These are phyloP conservation scores for Kappamyces sp. DNA, from an alignment of 192 early-diverging fungal species.

Conservation along the genomic window DNA sequence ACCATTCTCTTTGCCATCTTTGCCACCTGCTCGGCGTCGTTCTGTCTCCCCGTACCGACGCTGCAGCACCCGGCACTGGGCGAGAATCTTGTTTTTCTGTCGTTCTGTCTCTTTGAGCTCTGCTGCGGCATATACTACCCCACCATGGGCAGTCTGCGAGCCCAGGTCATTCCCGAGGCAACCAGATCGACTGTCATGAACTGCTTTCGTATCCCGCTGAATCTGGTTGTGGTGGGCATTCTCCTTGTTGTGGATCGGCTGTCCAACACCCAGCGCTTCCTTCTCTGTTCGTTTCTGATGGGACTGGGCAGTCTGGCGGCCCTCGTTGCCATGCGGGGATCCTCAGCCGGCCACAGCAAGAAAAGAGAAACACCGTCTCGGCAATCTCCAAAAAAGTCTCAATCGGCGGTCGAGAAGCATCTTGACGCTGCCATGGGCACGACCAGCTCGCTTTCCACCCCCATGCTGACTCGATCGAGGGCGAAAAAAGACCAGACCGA, in stretches of 20 bases:
- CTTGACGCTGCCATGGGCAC: too few relatives aligned
- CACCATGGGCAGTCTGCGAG: constrained; percentile 30
- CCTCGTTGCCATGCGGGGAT: background rate
- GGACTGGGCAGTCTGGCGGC: background rate
- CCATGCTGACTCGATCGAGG: too few relatives aligned
- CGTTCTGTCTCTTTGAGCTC: constrained; percentile 42
- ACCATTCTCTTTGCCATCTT: constrained; percentile 15
- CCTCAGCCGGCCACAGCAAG: too few relatives aligned
- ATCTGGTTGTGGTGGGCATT: constrained; percentile 40
- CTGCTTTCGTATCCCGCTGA: constrained; percentile 46
- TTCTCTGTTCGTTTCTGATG: constrained; percentile 18
- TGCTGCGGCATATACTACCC: constrained; percentile 45
- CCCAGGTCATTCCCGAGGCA: constrained; percentile 35
- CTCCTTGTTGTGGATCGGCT: constrained; percentile 26
- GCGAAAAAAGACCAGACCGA: too few relatives aligned
- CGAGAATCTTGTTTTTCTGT: constrained; percentile 8
- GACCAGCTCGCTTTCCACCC: too few relatives aligned
- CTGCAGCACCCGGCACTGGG: too few relatives aligned
- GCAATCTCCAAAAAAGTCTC: too few relatives aligned
- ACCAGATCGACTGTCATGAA: constrained; percentile 43
- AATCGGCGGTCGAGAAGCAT: too few relatives aligned
- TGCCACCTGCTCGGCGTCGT: constrained; percentile 20
- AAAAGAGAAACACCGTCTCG: too few relatives aligned
- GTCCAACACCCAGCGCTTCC: constrained; percentile 16
- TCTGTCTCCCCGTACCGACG: constrained; percentile 18